Base-by-base conservation (phyloP, 1,139 yeast species). In the Candida mesenterica region DNA sequence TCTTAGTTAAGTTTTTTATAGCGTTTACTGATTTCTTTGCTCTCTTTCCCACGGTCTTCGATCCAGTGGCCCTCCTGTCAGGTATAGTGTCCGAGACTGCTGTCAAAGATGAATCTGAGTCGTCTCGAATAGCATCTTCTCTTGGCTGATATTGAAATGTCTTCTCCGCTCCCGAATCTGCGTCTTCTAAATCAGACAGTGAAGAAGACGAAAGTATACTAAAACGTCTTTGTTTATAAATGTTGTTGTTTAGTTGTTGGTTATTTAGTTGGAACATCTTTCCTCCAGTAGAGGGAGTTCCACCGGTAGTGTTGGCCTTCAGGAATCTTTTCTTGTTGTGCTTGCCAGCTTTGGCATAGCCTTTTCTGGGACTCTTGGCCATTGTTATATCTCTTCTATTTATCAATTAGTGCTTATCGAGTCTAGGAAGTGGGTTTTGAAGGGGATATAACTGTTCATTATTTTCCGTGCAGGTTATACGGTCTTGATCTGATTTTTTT, bases 171-270 rank as follows among this genome's bases (percentile, higher is more conserved):
- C 52, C 63, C 5, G 61, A 53, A 5, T 35, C 38, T n/a, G n/a
- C n/a, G 15, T 20, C 31, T 5, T 36, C 33, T 19, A 20, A 20
- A 5, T 37, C 38, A 5, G 32, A 28, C 10, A 37, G 35, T 15
- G 58, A 59, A n/a, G 65, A 59, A 3, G 64, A 53, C 10, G 65
- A 52, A 4, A 62, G 68, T 16, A 75, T 59, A 48, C 78, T 72
- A 44, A 74, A 71, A 36, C 75, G 50, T 33, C 77, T 42, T 34
- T 46, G 47, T 18, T 35, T 41, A 13, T 34, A 40, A 13, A 15
- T n/a, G 14, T 35, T 38, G 36, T 23, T 32, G 33, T n/a, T n/a
- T 17, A 19, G 24, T 30, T 13, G 32, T 37, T 19, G 43, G 30
- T 26, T 54, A 34, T 58, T 56, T 16, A 55, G 44, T 32, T 59